Evolutionary conservation across 2,329 filamentous ascomycete genomes (phyloP), one percentile per base, ranked within the genome.

Genomic region (Cladophialophora bantiana): DNA sequence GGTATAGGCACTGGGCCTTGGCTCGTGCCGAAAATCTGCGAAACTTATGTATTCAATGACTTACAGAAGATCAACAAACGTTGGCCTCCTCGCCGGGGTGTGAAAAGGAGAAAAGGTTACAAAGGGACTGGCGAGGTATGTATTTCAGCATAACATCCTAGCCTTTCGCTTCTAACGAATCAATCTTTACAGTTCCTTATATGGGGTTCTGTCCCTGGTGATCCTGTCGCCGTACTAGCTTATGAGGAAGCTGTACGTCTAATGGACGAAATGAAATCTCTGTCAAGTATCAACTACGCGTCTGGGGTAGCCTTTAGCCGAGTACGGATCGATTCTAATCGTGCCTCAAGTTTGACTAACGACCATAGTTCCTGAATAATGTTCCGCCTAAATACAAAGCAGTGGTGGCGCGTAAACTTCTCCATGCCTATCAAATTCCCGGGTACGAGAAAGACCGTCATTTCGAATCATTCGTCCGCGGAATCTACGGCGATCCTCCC

Each of bases 1-100:
- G 65, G 67, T 7, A 31, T 35, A 31, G 26, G 35, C 18, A 26
- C 20, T 42, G 36, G 58, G 13, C 38, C 56, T 10, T 68, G 64
- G 62, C 59, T 70, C 15, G 70, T 71, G 2, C 65, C 65, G 4
- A n/a, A 32, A 4, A 40, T 71, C 13, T 68, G 63, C 38, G n/a
- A 52, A 13, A n/a, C 36, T 2, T 53, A 56, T n/a, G 40, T n/a
- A 1, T 61, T 70, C 10, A 38, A 55, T 13, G 54, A 63, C 40
- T 40, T 71, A 15, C 18, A 18, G 4, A 65, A 61, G 45, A 50
- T 62, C 13, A 38, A 62, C 26, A 10, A 56, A 12, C 13, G 40
- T 36, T 4, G 9, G 31, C 15, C 54, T n/a, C 2, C 4, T 18
- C 36, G 26, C 26, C 26, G 53, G 32, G 1, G 7, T 32, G 13